phyloP scores from a whole-genome alignment of 2,329 filamentous ascomycete species.

The Trematosphaeria pertusa region DNA sequence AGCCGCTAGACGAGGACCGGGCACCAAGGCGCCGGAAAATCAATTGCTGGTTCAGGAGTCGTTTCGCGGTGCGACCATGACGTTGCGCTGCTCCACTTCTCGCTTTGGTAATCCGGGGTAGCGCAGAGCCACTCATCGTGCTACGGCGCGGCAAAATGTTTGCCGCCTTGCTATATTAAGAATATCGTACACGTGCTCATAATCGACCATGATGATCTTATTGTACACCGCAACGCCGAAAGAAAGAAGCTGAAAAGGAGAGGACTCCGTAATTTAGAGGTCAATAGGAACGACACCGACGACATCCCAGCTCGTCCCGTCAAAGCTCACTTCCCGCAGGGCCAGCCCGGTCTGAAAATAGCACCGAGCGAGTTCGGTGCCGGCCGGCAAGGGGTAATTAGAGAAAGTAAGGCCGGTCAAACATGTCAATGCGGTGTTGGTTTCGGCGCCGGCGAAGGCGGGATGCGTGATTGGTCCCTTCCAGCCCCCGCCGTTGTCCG shows the following conservation, averaged over 20 bases:
- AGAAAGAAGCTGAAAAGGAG: conserved; percentile 1
- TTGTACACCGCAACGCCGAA: background rate
- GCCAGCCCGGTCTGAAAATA: conserved; percentile 26
- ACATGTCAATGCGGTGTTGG: conserved; percentile 22
- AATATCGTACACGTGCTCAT: background rate
- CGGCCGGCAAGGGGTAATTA: conserved; percentile 11
- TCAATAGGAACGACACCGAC: conserved; percentile 23
- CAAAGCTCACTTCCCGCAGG: conserved; percentile 24
- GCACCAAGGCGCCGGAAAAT: conserved; percentile 4
- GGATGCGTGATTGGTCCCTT: conserved; percentile 21
- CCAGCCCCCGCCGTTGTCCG: conserved; percentile 21
- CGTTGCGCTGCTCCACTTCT: conserved; percentile 11
- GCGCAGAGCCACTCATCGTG: too few species aligned
- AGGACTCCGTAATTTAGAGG: too few species aligned
- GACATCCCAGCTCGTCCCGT: conserved; percentile 22
- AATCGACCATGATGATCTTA: too few species aligned
- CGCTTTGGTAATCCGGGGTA: conserved; percentile 14
- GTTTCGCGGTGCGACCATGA: conserved; percentile 8
- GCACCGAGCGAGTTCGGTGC: conserved; percentile 23
- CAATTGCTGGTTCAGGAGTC: conserved; percentile 1
- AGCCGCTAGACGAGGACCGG: conserved; percentile 5
- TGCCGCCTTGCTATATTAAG: too few species aligned
- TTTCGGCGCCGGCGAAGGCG: conserved; percentile 22
- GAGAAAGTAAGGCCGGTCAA: conserved; percentile 21
- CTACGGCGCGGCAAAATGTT: too few species aligned